Evolutionary conservation across 768 basidiomycete species (phyloP).

Genomic region (Leccinum subtestaceum): DNA sequence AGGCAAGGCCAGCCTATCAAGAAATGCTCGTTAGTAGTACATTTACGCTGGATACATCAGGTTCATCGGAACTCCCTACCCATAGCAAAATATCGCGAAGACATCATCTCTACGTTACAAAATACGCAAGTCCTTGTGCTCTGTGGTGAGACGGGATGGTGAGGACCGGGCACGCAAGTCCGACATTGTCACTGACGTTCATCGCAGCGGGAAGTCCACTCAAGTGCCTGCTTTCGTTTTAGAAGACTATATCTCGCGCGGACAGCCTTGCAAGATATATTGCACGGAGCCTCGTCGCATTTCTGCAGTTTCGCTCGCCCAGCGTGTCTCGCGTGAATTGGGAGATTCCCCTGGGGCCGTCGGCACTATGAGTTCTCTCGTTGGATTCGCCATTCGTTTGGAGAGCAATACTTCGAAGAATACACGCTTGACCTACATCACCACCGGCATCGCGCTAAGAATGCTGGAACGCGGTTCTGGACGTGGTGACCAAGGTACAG

Average conservation of each 20-base stretch:
- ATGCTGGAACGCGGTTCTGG: conserved; percentile 91
- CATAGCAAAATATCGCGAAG: conserved; percentile 77
- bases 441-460: conserved; percentile 91
- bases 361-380: conserved; percentile 73
- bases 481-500: conserved; percentile 64
- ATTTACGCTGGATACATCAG: conserved; percentile 40
- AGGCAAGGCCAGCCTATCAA: conserved; percentile 66
- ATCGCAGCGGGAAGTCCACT: conserved; percentile 86
- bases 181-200: conserved; percentile 2
- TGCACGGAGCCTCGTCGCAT: conserved; percentile 96
- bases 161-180: conserved; percentile 39
- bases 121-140: conserved; percentile 82
- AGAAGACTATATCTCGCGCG: conserved; percentile 80
- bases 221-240: conserved; percentile 93
- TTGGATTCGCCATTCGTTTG: conserved; percentile 92
- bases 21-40: conserved; percentile 74
- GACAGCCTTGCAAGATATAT: conserved; percentile 83
- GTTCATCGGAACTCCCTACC: conserved; percentile 74
- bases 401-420: conserved; percentile 82
- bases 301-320: conserved; percentile 92
- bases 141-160: conserved; percentile 81
- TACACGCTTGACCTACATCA: conserved; percentile 81
- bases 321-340: conserved; percentile 88
- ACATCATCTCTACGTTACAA: conserved; percentile 69
- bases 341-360: conserved; percentile 80